phyloP scores from a whole-genome alignment of 306 rosid genomes.

The Hylodesmum podocarpum region DNA sequence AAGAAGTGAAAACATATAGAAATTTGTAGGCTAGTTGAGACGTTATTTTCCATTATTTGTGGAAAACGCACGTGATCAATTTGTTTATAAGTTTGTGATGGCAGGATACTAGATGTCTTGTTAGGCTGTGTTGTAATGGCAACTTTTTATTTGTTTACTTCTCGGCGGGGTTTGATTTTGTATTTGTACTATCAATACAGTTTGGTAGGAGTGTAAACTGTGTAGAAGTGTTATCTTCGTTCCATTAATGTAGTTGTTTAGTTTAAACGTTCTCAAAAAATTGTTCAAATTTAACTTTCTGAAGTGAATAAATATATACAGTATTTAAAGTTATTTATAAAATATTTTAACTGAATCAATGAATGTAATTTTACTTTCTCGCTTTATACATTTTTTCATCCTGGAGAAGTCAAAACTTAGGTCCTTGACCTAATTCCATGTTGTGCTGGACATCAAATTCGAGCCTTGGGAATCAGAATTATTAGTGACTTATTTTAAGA shows the following conservation, averaged over 20 bases:
- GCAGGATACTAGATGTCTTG: background rate
- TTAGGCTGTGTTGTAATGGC: background rate
- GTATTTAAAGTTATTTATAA: background rate
- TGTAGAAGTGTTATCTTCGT: background rate
- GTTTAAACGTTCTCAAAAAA: background rate
- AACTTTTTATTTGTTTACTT: background rate
- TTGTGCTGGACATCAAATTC: no score
- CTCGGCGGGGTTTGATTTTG: slow-evolving; percentile 14
- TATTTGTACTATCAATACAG: background rate
- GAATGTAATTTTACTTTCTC: background rate
- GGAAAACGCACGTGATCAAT: background rate
- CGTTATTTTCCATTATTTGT: background rate
- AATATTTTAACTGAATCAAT: background rate
- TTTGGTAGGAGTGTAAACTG: background rate
- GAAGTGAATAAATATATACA: background rate
- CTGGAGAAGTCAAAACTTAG: background rate
- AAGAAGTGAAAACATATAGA: background rate
- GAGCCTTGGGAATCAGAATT: background rate
- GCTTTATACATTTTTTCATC: background rate
- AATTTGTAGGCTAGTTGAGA: slow-evolving; percentile 1
- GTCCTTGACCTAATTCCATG: no score
- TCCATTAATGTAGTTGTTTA: background rate
- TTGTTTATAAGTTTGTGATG: slow-evolving; percentile 4
- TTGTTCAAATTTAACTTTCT: background rate
- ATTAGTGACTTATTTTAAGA: no score